Base-by-base conservation (phyloP, 257 asterid species). In the Marsdenia floribunda region DNA sequence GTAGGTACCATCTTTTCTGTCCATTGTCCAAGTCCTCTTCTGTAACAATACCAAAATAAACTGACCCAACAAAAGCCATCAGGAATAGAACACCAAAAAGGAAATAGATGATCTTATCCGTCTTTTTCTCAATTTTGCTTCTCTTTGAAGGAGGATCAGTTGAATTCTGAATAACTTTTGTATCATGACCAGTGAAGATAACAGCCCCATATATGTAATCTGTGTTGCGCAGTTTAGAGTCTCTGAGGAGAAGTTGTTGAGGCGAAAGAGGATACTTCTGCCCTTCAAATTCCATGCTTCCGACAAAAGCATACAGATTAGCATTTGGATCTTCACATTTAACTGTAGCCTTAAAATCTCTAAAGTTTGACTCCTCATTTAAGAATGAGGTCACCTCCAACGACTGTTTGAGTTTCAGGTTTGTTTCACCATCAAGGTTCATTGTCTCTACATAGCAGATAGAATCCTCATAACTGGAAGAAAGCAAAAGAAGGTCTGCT, bases 271-370 rank as follows among this genome's bases (percentile, higher is more conserved):
- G 85, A 70, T 78, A 66, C 19, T 83, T 92, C 74, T 93, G 82
- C 44, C 71, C 90, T 70, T 85, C 84, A 14, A 80, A 57, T 16
- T 85, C 93, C 97, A 93, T 90, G 53, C 87, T 93, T 76, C 98
- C 98, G 70, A 91, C 85, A 64, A 86, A 93, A 80, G 85, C 80
- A 61, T 93, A 93, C 73, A 93, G 77, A 80, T 86, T 93, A 21
- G 98, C 94, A 81, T 93, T 93, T 21, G 98, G 98, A 84, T 93
- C 98, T 79, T 93, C 98, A 72, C 98, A 91, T 77, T 82, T 91
- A 6, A 93, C 85, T 71, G 82, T 26, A 33, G 97, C 96, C 29
- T 76, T 84, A 78, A 93, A 93, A 71, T 86, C 88, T 33, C 66
- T 55, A 52, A 87, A 74, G 58, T 84, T 75, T 0, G 72, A 65